A percentile compares a stretch with the other conserved stretches of the same genome.
phyloP scores from a whole-genome alignment of 805 yeast species.

The Yarrowia sp. region DNA sequence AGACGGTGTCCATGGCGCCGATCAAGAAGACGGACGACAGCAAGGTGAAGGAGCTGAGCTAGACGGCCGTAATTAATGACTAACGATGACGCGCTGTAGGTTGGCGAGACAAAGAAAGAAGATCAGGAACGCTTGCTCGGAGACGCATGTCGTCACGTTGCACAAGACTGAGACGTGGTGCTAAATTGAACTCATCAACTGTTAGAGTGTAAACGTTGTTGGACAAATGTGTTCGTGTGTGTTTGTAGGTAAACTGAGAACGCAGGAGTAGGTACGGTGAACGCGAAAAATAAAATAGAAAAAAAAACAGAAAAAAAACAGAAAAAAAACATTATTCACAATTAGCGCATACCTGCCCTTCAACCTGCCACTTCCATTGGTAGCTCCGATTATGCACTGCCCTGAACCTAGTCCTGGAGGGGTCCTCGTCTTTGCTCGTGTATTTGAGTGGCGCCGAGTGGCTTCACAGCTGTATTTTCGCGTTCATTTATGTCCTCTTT shows the following conservation, averaged over 20 bases:
- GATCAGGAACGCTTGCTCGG: background rate
- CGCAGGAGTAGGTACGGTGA: too few species aligned
- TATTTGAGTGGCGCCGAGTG: background rate
- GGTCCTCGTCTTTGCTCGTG: background rate
- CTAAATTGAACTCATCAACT: slow-evolving; percentile 3
- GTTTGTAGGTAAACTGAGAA: too few species aligned
- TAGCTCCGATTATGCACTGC: slow-evolving; percentile 23
- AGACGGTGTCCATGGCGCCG: slow-evolving; percentile 4
- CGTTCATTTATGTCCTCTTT: background rate
- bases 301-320: too few species aligned
- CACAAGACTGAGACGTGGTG: background rate
- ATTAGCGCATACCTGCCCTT: background rate
- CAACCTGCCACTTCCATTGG: background rate
- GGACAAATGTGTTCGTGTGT: too few species aligned
- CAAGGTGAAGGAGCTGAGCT: background rate
- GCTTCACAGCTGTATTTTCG: background rate
- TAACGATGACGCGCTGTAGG: too few species aligned
- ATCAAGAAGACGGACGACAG: background rate
- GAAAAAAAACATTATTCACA: too few species aligned
- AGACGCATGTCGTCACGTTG: background rate
- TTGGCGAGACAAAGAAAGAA: background rate
- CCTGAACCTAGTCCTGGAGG: slow-evolving; percentile 8
- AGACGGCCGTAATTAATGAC: background rate
- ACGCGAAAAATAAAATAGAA: too few species aligned
- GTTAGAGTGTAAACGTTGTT: too few species aligned